Base-by-base conservation (phyloP, 164 flowering plant genomes). In the Liquidambar formosana region DNA sequence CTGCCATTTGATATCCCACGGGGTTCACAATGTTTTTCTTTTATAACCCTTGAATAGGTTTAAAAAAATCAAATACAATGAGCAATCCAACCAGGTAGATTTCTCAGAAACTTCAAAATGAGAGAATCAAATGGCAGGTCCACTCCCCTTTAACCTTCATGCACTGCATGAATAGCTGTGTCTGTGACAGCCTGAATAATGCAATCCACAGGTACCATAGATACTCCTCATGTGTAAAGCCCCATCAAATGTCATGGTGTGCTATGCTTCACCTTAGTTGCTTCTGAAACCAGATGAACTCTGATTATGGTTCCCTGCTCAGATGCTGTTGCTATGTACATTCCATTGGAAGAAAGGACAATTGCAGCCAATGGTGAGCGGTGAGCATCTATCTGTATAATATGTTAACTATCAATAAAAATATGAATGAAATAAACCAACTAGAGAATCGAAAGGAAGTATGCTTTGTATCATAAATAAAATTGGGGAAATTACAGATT, bases 271-370 rank as follows among this genome's bases (percentile, higher is more conserved):
- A 89, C 98, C 96, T 90, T 85, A 51, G 89, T 86, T 66, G 96
- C 94, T 51, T 88, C 90, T 14, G 96, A 85, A 72, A 94, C 84
- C 67, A 85, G 74, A 88, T 92, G 89, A 76, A 94, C 94, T 84
- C 98, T 84, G 70, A 94, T 83, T 66, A 90, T 79, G 56, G 98
- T 94, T 65, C 98, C 98, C 68, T 94, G 98, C 68, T 94, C 98
- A 69, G 98, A 94, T 66, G 98, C 98, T 41, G 98, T 94, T 59
- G 96, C 98, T 60, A 94, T 78, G 82, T 90, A 88, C 84, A 75
- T 80, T 52, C 98, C 98, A 81, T 86, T 86, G 43, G 91, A 79
- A 65, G 98, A 94, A 76, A 94, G 84, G 41, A 68, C 86, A 61
- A 92, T 76, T 27, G 93, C 94, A 73, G 87, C 86, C 82, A 94